Evolutionary conservation across 2,329 filamentous ascomycete genomes (phyloP), one percentile per base, ranked within the genome.

Genomic region (Macrophomina pseudophaseolina): DNA sequence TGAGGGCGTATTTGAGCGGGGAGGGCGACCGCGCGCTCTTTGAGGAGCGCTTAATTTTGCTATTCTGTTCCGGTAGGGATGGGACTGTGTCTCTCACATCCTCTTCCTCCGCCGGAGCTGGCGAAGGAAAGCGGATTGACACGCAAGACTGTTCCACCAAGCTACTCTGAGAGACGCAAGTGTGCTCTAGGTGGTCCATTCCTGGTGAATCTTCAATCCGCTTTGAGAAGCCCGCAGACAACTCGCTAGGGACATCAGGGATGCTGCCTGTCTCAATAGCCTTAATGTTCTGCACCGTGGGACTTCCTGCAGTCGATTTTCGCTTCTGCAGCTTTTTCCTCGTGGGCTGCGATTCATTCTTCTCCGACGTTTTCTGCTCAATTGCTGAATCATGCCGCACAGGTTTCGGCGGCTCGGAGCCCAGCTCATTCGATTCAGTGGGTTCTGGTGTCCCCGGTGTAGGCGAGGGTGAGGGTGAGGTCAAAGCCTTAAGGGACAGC

Each of bases 121-220:
- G 69, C 42, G 65, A 70, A 40, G 69, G 67, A 46, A 69, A 71
- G 32, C 70, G 69, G 44, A 70, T 67, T 3, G 68, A 65, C 11
- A 71, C 62, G n/a, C 14, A 44, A 14, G 60, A 18, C 9, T 53
- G 38, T 12, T 56, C 30, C 11, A 44, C 63, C 60, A 77, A 71
- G 16, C 58, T 38, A 5, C 75, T 71, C 54, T 71, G 75, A 12
- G 73, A 75, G 14, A 71, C 70, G 66, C 74, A 79, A 0, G 77
- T 80, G 8, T 72, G 73, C 12, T 76, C 77, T 52, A 80, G 69
- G 64, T 74, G 77, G 28, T 77, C 75, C 70, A 79, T 76, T 6
- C 72, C 75, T 14, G 78, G 78, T 6, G 73, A 70, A 35, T 71
- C 67, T 6, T 76, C 75, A 16, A 79, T 68, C 16, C 77, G 75